A percentile compares a stretch with the other conserved stretches of the same genome.
Conservation (phyloP, 371 early-diverging fungal genomes). For the Mycotypha africana region DNA sequence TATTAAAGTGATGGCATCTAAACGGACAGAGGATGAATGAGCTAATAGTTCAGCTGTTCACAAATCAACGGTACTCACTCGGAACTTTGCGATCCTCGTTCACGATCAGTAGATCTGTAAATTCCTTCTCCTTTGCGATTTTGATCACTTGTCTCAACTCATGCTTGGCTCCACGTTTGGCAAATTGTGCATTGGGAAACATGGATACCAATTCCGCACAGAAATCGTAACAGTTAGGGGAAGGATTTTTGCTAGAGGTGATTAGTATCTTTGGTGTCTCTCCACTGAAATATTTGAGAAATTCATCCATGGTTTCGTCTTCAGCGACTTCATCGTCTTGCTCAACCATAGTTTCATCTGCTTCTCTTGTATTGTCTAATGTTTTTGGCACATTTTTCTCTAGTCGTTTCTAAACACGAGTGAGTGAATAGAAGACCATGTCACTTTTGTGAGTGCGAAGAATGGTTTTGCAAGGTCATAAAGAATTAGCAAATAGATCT, state of each 20-base stretch:
- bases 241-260: constrained; percentile 79
- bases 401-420: constrained; percentile 85
- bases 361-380: constrained; percentile 88
- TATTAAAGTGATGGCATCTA: constrained; percentile 86
- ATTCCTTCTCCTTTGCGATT: constrained; percentile 82
- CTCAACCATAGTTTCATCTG: constrained; percentile 88
- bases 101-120: constrained; percentile 88
- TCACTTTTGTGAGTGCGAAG: too few relatives aligned
- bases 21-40: too few relatives aligned
- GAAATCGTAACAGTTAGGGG: constrained; percentile 65
- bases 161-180: constrained; percentile 83
- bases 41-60: too few relatives aligned
- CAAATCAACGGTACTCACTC: too few relatives aligned
- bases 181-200: constrained; percentile 89
- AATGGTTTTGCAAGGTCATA: too few relatives aligned
- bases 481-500: not conserved
- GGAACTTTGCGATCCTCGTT: constrained; percentile 90
- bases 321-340: constrained; percentile 83
- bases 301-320: constrained; percentile 92
- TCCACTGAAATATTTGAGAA: constrained; percentile 86
- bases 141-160: constrained; percentile 89
- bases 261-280: constrained; percentile 90
- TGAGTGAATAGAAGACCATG: too few relatives aligned
- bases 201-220: constrained; percentile 85
- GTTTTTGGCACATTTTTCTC: constrained; percentile 90